Base-by-base conservation (phyloP, 306 rosid genomes). In the Cercis canadensis region DNA sequence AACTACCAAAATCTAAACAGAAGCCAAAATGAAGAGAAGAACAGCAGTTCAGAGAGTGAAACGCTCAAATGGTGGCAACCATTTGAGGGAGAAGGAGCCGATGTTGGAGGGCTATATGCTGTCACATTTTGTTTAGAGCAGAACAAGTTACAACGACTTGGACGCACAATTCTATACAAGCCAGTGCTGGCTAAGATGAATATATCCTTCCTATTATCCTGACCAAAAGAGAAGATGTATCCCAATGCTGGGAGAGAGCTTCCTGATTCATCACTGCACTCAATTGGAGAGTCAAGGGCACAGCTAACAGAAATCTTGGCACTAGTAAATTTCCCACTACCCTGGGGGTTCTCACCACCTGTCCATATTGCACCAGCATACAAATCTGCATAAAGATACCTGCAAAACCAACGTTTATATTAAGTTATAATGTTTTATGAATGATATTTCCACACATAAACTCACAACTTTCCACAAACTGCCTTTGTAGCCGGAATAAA, bases 381-480 rank as follows among this genome's bases (percentile, higher is more conserved):
- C 69, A 78, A 54, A 78, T 82, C 86, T 12, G 75, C 83, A 61
- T 73, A 78, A 14, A 82, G 8, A 46, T 78, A 82, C 60, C 86
- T 82, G 69, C 29, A 51, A 24, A 60, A 18, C 19, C 43, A 37
- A 37, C 43, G 43, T 0, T 6, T 5, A 24, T 24, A 24, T 1
- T 24, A 24, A 24, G 29, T 24, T 24, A 24, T 24, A 24, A 24
- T 24, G 29, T 24, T 24, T 1, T 24, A 24, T n/a, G 29, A 24
- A 24, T n/a, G n/a, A n/a, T n/a, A n/a, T n/a, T n/a, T n/a, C n/a
- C n/a, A 24, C 29, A 24, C 29, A 1, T 24, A 3, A 24, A 24
- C 29, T 24, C 29, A 24, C 29, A 24, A 24, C 29, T 24, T 24
- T 24, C 3, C n/a, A n/a, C n/a, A n/a, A n/a, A n/a, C n/a, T n/a